A percentile compares a stretch with the other conserved stretches of the same genome.
Conservation (phyloP, 2,329 filamentous ascomycete species). For the Trichophyton verrucosum region DNA sequence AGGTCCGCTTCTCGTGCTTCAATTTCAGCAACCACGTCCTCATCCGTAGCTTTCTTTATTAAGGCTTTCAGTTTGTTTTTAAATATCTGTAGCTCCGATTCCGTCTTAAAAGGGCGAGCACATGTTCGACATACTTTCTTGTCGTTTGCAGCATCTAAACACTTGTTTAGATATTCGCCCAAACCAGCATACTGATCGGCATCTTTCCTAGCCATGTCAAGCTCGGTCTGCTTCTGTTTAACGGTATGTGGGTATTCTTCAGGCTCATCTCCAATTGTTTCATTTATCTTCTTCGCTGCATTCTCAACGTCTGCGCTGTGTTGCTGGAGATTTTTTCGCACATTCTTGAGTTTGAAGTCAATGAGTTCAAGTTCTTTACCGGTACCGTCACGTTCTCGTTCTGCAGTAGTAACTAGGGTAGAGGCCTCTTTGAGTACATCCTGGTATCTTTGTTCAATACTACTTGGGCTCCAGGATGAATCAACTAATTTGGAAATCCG, state of each 20-base stretch:
- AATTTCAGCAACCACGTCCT: conserved; percentile 50
- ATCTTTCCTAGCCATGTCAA: conserved; percentile 47
- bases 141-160: conserved; percentile 51
- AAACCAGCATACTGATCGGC: conserved; percentile 55
- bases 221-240: conserved; percentile 39
- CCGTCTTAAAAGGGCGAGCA: conserved; percentile 51
- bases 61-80: conserved; percentile 52
- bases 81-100: conserved; percentile 50
- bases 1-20: conserved; percentile 50
- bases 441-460: conserved; percentile 60
- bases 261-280: conserved; percentile 43
- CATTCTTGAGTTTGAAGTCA: conserved; percentile 57
- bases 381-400: conserved; percentile 56
- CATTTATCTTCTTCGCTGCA: conserved; percentile 51
- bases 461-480: conserved; percentile 54
- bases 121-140: conserved; percentile 69
- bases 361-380: conserved; percentile 63
- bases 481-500: conserved; percentile 57
- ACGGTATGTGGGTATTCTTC: conserved; percentile 42
- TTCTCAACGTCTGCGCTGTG: conserved; percentile 50
- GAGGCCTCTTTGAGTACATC: conserved; percentile 46
- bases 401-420: conserved; percentile 49
- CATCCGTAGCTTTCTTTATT: conserved; percentile 35
- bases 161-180: conserved; percentile 58
- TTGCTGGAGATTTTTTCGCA: conserved; percentile 51